A percentile compares a stretch with the other conserved stretches of the same genome.
Conservation (phyloP, 495 filamentous ascomycete species). For the Trichoderma erinaceum region DNA sequence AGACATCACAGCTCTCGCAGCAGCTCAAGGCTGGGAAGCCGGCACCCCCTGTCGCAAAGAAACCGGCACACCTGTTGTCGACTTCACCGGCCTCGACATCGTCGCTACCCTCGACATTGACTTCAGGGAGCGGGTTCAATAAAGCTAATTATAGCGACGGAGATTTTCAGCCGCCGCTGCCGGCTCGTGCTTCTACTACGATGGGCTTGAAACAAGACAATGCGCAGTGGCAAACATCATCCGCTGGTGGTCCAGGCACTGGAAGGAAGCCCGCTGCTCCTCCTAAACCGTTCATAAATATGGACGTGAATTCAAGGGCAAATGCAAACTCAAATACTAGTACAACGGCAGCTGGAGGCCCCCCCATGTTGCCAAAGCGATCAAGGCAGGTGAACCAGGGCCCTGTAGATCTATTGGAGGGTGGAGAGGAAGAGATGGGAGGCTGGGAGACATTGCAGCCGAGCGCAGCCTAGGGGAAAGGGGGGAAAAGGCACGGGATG, state of each 20-base stretch:
- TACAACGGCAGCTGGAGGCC: not conserved
- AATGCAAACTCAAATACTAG: not conserved
- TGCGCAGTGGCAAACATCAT: not conserved
- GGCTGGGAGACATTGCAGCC: slow-evolving; percentile 45
- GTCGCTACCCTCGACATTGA: not conserved
- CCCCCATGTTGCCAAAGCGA: not conserved
- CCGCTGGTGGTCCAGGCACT: not conserved
- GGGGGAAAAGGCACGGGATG: not conserved
- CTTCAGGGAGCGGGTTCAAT: slow-evolving; percentile 16
- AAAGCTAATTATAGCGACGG: slow-evolving; percentile 7
- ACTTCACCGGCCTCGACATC: slow-evolving; percentile 27
- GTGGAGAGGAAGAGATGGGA: slow-evolving; percentile 30
- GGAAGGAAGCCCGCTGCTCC: not conserved
- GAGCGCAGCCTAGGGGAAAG: slow-evolving; percentile 4
- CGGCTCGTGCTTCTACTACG: slow-evolving; percentile 11
- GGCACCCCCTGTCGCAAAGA: slow-evolving; percentile 48
- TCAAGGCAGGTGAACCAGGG: slow-evolving; percentile 5
- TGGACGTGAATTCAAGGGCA: not conserved
- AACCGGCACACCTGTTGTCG: slow-evolving; percentile 45
- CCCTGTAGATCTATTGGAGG: slow-evolving; percentile 36
- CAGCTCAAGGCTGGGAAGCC: slow-evolving; percentile 26
- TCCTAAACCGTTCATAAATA: not conserved
- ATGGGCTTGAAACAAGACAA: not conserved
- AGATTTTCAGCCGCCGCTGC: not conserved
- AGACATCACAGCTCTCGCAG: slow-evolving; percentile 18